Percentiles rank a stretch among this genome's conserved stretches.
Conservation (phyloP, 768 basidiomycete species). For the Naganishia onofrii region DNA sequence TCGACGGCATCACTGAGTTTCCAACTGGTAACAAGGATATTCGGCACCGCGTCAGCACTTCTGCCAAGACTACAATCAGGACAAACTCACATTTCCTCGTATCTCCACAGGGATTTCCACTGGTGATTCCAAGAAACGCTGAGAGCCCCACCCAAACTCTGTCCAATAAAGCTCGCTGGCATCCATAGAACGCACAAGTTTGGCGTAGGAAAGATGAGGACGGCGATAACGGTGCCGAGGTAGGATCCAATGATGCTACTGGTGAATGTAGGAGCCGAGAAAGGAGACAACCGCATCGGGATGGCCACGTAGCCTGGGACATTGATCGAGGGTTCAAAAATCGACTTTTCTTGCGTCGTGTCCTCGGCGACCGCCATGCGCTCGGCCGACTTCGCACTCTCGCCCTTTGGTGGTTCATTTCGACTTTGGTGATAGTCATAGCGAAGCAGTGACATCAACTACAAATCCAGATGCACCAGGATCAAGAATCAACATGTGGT, state of each 20-base stretch:
- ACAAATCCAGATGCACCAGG: neutral
- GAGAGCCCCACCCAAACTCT: neutral
- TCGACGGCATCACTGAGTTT: too few relatives aligned
- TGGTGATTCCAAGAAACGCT: neutral
- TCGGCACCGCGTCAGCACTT: too few relatives aligned
- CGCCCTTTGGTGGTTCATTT: too few relatives aligned
- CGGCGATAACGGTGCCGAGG: neutral
- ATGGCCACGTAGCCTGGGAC: neutral
- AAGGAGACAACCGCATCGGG: neutral
- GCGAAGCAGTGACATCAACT: neutral
- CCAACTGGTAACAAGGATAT: too few relatives aligned
- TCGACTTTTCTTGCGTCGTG: neutral
- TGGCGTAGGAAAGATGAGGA: neutral
- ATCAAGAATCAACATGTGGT: neutral
- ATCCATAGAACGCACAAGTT: neutral
- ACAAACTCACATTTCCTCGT: neutral
- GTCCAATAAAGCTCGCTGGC: neutral
- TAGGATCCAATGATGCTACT: neutral
- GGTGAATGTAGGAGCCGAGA: neutral
- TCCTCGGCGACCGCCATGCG: neutral
- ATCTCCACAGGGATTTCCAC: neutral
- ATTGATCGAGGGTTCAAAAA: neutral
- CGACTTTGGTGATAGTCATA: neutral
- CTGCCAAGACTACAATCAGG: too few relatives aligned
- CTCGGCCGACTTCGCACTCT: neutral